A percentile compares a stretch with the other conserved stretches of the same genome.
These are phyloP conservation scores for Cylindrodendrum hubeiense DNA, from an alignment of 2,329 filamentous ascomycete genomes.

Conservation along the genomic window DNA sequence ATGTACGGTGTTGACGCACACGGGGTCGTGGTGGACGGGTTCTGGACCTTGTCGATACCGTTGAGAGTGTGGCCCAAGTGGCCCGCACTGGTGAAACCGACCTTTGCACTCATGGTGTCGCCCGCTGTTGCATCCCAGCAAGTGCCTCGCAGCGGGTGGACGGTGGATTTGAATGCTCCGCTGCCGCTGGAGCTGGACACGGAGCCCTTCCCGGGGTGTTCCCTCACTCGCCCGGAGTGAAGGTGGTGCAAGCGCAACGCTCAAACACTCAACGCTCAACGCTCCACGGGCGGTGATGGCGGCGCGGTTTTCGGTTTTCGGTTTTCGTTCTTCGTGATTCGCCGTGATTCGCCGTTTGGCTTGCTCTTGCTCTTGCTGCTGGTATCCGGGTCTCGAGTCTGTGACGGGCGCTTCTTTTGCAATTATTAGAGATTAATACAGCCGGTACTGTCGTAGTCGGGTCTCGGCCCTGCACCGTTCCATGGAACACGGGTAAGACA, in stretches of 20 bases:
- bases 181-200: slow-evolving; percentile 1
- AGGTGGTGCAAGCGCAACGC: slow-evolving; percentile 7
- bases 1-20: slow-evolving; percentile 27
- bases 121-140: slow-evolving; percentile 43
- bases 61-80: slow-evolving; percentile 33
- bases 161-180: slow-evolving; percentile 6
- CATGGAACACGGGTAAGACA: slow-evolving; percentile 26
- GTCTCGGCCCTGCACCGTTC: slow-evolving; percentile 16
- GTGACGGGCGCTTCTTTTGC: neutral
- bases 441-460: slow-evolving; percentile 5
- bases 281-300: slow-evolving; percentile 7
- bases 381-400: neutral
- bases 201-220: slow-evolving; percentile 14
- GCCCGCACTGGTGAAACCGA: slow-evolving; percentile 46
- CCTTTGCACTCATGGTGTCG: slow-evolving; percentile 46
- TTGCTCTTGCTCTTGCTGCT: neutral
- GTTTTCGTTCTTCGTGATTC: neutral
- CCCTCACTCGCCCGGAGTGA: neutral
- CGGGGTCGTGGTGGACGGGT: slow-evolving; percentile 24
- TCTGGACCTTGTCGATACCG: slow-evolving; percentile 34
- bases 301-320: neutral
- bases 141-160: slow-evolving; percentile 28
- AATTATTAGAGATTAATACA: slow-evolving; percentile 25
- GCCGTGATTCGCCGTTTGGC: neutral
- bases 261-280: slow-evolving; percentile 19